Percentiles rank a stretch among this genome's conserved stretches.
These are phyloP conservation scores for Mycosphaerella sp. DNA, from an alignment of 2,329 filamentous ascomycete species.

Conservation along the genomic window DNA sequence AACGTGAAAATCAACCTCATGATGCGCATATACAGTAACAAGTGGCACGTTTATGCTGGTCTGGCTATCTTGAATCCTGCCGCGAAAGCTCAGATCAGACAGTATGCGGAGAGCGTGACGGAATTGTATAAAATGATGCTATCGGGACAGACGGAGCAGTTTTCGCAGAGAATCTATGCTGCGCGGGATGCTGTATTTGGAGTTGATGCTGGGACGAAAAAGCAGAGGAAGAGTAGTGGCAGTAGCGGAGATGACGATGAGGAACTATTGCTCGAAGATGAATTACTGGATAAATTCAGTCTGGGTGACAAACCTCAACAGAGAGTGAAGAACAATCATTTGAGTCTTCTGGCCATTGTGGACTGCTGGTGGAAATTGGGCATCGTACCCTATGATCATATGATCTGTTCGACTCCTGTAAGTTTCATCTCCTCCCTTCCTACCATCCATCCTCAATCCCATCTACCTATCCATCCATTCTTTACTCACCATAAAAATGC, in stretches of 20 bases:
- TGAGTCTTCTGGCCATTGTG: conserved; percentile 90
- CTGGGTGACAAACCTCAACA: conserved; percentile 64
- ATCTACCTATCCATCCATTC: no score
- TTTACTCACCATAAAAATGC: no score
- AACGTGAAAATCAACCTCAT: conserved; percentile 99
- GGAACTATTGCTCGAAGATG: conserved; percentile 67
- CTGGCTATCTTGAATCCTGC: conserved; percentile 94
- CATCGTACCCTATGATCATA: conserved; percentile 97
- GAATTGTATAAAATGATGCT: conserved; percentile 97
- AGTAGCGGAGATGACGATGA: conserved; percentile 49
- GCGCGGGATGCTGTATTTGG: conserved; percentile 69
- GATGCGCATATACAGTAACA: conserved; percentile 93
- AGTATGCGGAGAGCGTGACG: conserved; percentile 88
- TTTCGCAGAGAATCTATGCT: conserved; percentile 67
- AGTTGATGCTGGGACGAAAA: conserved; percentile 41
- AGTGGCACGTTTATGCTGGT: conserved; percentile 99
- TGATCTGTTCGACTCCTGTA: conserved; percentile 95
- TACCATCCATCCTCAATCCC: not conserved
- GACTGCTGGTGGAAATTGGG: conserved; percentile 95
- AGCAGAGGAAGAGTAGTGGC: conserved; percentile 17
- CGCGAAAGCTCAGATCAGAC: conserved; percentile 83
- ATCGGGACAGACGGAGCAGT: conserved; percentile 68
- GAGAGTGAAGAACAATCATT: conserved; percentile 80
- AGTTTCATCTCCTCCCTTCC: conserved; percentile 29
- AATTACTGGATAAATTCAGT: conserved; percentile 82